phyloP scores from a whole-genome alignment of 73 alveolate species.

The Paramecium pentaurelia region DNA sequence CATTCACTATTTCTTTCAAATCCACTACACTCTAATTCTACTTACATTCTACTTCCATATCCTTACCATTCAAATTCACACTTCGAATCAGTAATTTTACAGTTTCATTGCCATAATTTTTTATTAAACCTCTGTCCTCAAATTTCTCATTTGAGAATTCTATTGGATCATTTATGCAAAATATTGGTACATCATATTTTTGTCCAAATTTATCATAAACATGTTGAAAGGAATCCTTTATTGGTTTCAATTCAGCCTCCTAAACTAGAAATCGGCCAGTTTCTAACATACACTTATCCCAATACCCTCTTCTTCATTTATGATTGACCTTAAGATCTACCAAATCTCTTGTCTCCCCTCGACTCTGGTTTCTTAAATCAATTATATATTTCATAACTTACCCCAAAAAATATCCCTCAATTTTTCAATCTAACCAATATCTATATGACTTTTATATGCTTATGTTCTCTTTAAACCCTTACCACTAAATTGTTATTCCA shows the following conservation, averaged over 20 bases:
- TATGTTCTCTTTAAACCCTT: background rate
- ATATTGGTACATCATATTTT: slow-evolving; percentile 34
- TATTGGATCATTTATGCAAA: slow-evolving; percentile 40
- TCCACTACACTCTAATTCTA: background rate
- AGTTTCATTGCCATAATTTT: background rate
- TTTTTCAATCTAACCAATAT: background rate
- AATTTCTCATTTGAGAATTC: background rate
- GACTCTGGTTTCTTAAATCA: slow-evolving; percentile 34
- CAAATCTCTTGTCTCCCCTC: slow-evolving; percentile 39
- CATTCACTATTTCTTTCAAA: background rate
- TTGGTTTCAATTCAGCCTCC: background rate
- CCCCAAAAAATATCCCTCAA: slow-evolving; percentile 28
- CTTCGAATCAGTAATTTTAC: background rate
- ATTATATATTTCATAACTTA: background rate
- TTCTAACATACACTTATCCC: background rate
- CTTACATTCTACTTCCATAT: background rate
- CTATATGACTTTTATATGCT: background rate
- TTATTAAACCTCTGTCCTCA: background rate
- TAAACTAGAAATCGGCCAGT: background rate
- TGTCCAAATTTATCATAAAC: background rate
- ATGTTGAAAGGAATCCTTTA: background rate
- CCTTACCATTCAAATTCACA: background rate
- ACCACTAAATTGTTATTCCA: background rate
- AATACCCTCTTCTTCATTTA: background rate
- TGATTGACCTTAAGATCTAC: background rate